phyloP scores from a whole-genome alignment of 257 asterid species.

The Solanum etuberosum region DNA sequence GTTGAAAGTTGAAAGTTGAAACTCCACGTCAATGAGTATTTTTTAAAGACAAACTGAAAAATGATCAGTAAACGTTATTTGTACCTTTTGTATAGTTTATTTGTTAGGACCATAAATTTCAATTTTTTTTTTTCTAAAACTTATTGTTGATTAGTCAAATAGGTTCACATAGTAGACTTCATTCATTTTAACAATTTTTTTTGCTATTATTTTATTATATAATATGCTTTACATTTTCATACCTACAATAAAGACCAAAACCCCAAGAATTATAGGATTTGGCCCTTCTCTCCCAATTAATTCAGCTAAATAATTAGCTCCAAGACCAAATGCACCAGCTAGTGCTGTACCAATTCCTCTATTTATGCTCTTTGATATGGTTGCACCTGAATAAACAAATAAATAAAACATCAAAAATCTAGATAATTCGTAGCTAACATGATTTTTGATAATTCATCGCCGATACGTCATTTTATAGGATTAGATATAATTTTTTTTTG shows the following conservation, averaged over 20 bases:
- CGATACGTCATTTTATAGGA: neutral
- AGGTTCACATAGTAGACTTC: neutral
- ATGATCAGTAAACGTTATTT: neutral
- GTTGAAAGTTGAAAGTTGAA: neutral
- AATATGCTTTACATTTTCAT: neutral
- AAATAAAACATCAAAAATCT: neutral
- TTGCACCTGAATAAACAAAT: slow-evolving; percentile 37
- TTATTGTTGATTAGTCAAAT: neutral
- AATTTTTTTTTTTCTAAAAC: too few relatives aligned
- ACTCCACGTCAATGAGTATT: neutral
- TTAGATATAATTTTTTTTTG: too few relatives aligned
- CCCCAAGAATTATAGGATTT: slow-evolving; percentile 47
- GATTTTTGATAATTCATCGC: neutral
- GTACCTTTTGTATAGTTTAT: too few relatives aligned
- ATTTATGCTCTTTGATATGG: slow-evolving; percentile 53
- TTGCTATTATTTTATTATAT: neutral
- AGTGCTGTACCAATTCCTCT: slow-evolving; percentile 51
- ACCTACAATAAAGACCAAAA: slow-evolving; percentile 60
- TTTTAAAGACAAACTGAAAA: neutral
- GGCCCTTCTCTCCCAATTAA: slow-evolving; percentile 44
- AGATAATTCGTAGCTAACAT: too few relatives aligned
- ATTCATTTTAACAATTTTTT: neutral
- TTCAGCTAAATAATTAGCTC: slow-evolving; percentile 52
- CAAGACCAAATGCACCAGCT: slow-evolving; percentile 66
- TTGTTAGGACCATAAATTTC: neutral